Percentiles rank a stretch among this genome's conserved stretches.
Evolutionary conservation across 164 flowering plant species (phyloP).

Genomic region (Protea cynaroides): DNA sequence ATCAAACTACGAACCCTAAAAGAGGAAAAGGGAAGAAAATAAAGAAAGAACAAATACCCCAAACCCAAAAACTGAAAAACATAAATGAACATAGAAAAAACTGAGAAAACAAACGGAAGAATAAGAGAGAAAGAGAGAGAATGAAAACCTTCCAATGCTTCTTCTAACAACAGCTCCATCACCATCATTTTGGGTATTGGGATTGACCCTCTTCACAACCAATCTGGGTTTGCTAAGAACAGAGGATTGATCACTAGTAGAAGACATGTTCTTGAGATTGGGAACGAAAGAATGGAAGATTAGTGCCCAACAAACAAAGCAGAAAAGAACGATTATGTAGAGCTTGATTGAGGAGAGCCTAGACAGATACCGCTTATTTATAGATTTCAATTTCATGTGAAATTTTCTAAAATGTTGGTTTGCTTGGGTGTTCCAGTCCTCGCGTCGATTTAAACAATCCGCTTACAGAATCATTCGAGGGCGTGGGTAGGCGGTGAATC

Average conservation of each 20-base stretch:
- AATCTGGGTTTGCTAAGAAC: slow-evolving; percentile 31
- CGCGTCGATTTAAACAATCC: too few relatives aligned
- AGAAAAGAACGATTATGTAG: background rate
- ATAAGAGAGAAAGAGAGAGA: slow-evolving; percentile 1
- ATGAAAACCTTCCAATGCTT: slow-evolving; percentile 59
- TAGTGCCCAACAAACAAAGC: too few relatives aligned
- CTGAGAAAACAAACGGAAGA: background rate
- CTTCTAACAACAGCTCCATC: slow-evolving; percentile 68
- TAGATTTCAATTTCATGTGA: slow-evolving; percentile 2
- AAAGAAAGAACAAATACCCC: background rate
- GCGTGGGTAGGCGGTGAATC: too few relatives aligned
- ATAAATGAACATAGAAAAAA: background rate
- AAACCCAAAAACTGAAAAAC: background rate
- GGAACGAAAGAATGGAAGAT: too few relatives aligned
- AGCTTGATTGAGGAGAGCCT: background rate
- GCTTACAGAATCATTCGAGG: too few relatives aligned
- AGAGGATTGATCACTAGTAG: slow-evolving; percentile 15
- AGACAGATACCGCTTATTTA: slow-evolving; percentile 5
- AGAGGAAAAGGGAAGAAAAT: background rate
- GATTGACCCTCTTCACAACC: slow-evolving; percentile 49
- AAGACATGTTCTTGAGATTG: slow-evolving; percentile 37
- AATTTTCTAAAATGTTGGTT: too few relatives aligned
- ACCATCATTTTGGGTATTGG: slow-evolving; percentile 55
- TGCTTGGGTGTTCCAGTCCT: too few relatives aligned
- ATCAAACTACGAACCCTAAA: slow-evolving; percentile 7